Conservation (phyloP, 768 basidiomycete genomes). For the Lentinus brumalis region DNA sequence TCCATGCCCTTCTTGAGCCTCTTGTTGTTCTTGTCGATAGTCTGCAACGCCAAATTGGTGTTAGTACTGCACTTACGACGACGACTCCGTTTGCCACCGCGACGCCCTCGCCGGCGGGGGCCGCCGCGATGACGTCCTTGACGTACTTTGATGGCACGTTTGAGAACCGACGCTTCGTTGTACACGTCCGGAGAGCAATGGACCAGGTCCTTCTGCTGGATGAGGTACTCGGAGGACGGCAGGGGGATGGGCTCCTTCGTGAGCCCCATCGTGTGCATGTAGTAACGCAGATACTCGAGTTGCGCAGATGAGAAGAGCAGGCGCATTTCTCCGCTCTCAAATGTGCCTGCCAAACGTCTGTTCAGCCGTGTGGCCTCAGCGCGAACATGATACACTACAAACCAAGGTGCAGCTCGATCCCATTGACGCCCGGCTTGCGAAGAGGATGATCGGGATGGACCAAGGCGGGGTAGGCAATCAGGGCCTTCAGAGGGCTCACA, state of each 20-base stretch:
- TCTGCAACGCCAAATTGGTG: conserved; percentile 38
- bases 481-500: conserved; percentile 63
- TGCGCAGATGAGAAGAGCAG: conserved; percentile 82
- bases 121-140: not conserved
- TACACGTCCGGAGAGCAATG: conserved; percentile 62
- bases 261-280: conserved; percentile 73
- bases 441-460: conserved; percentile 75
- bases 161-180: conserved; percentile 53
- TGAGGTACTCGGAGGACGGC: conserved; percentile 76
- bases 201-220: conserved; percentile 59
- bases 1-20: conserved; percentile 63
- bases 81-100: not conserved
- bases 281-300: conserved; percentile 84
- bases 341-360: conserved; percentile 49
- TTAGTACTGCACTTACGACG: not conserved
- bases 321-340: conserved; percentile 73
- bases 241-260: conserved; percentile 67
- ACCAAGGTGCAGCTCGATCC: conserved; percentile 75
- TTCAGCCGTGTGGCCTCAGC: not conserved
- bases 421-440: conserved; percentile 59
- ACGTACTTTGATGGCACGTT: conserved; percentile 59
- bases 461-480: conserved; percentile 69
- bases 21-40: conserved; percentile 81
- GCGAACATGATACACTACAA: conserved; percentile 13
- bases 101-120: conserved; percentile 4